Evolutionary conservation across 306 rosid genomes (phyloP).

Genomic region (Acacia crassicarpa): DNA sequence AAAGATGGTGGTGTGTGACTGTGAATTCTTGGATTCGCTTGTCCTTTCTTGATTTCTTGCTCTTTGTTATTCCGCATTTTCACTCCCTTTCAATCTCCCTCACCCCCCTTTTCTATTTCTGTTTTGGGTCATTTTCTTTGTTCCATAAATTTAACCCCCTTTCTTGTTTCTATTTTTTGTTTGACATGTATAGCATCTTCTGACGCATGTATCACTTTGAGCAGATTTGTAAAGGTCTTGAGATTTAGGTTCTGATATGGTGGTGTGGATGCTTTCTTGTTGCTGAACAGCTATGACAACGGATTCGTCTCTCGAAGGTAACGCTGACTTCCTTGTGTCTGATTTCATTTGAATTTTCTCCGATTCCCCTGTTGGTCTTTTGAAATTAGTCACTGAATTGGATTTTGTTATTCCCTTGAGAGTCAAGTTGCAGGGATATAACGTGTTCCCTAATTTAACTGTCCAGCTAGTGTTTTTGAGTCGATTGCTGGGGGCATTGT

Average conservation of each 20-base stretch:
- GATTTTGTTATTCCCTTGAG: slow-evolving; percentile 26
- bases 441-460: slow-evolving; percentile 8
- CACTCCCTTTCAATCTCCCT: slow-evolving; percentile 34
- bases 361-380: slow-evolving; percentile 10
- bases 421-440: slow-evolving; percentile 2
- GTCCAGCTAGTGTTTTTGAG: slow-evolving; percentile 22
- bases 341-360: not conserved
- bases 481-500: slow-evolving; percentile 29
- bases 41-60: slow-evolving; percentile 58
- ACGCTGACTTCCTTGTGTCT: not conserved
- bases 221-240: slow-evolving; percentile 48
- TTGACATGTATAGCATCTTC: not conserved
- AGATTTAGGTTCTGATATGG: slow-evolving; percentile 63
- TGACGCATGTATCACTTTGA: slow-evolving; percentile 25
- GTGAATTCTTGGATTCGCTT: slow-evolving; percentile 56
- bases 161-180: not conserved
- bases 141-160: slow-evolving; percentile 12
- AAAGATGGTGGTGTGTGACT: not conserved
- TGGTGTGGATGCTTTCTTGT: slow-evolving; percentile 43
- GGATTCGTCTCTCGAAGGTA: slow-evolving; percentile 84
- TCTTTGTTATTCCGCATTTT: slow-evolving; percentile 50
- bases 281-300: slow-evolving; percentile 55
- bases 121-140: not conserved
- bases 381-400: slow-evolving; percentile 28
- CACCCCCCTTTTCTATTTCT: slow-evolving; percentile 4